These are phyloP conservation scores for Xylariaceae sp. DNA, from an alignment of 2,329 filamentous ascomycete genomes.

Conservation along the genomic window DNA sequence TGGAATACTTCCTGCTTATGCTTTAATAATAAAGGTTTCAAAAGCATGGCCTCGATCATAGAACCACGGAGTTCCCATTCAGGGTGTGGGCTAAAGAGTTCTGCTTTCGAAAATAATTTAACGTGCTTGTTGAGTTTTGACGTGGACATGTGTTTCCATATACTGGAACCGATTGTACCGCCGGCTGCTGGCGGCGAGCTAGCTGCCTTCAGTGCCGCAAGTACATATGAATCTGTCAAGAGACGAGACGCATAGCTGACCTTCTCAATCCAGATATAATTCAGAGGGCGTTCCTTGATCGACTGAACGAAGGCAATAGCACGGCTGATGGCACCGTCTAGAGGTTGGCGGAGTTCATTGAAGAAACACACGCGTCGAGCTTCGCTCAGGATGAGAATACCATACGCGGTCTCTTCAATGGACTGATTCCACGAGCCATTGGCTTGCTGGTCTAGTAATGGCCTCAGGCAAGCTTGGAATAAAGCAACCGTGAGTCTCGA, in stretches of 20 bases:
- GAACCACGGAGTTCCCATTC: slow-evolving; percentile 23
- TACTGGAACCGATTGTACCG: slow-evolving; percentile 15
- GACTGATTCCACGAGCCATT: slow-evolving; percentile 23
- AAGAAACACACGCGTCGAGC: slow-evolving; percentile 21
- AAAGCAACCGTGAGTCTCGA: slow-evolving; percentile 17
- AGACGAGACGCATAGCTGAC: slow-evolving; percentile 23
- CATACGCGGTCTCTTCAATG: slow-evolving; percentile 22
- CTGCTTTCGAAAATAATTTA: slow-evolving; percentile 19
- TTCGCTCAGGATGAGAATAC: slow-evolving; percentile 20
- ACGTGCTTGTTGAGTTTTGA: slow-evolving; percentile 16
- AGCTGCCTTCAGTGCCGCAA: slow-evolving; percentile 20
- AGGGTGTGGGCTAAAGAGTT: slow-evolving; percentile 16
- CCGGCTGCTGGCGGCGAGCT: background rate
- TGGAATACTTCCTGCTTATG: slow-evolving; percentile 21
- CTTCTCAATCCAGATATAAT: slow-evolving; percentile 27
- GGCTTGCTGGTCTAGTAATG: slow-evolving; percentile 15
- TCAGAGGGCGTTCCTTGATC: slow-evolving; percentile 11
- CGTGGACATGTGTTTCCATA: slow-evolving; percentile 11
- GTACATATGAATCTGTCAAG: slow-evolving; percentile 21
- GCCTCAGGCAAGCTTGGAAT: slow-evolving; percentile 22
- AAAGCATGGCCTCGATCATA: slow-evolving; percentile 19
- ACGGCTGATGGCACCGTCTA: slow-evolving; percentile 15
- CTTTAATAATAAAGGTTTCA: slow-evolving; percentile 19
- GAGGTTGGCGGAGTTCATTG: slow-evolving; percentile 17
- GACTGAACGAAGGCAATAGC: slow-evolving; percentile 19